Percentiles rank a stretch among this genome's conserved stretches.
These are phyloP conservation scores for Leishmania tarentolae DNA, from an alignment of 208 protist genomes.

Conservation along the genomic window DNA sequence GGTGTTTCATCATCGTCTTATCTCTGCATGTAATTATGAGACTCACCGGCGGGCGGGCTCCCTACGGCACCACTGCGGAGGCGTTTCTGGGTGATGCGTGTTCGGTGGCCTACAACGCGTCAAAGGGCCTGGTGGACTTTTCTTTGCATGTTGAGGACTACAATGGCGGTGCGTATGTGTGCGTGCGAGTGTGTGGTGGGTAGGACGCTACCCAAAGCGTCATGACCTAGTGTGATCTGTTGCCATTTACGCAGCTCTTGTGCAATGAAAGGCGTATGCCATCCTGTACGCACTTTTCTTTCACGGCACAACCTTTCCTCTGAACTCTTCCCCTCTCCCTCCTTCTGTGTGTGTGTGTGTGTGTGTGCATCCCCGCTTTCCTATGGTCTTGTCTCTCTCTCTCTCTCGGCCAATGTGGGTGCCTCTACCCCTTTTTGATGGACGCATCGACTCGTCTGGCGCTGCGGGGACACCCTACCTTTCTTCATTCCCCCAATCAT, in stretches of 20 bases:
- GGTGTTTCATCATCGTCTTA: background rate
- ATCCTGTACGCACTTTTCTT: background rate
- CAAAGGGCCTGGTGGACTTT: background rate
- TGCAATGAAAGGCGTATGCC: background rate
- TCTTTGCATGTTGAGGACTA: background rate
- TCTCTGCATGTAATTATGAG: background rate
- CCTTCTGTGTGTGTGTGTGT: background rate
- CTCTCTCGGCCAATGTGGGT: too few relatives aligned
- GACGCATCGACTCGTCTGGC: background rate
- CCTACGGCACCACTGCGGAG: background rate
- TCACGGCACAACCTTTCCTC: slow-evolving; percentile 11
- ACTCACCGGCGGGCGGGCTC: background rate
- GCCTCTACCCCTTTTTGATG: background rate
- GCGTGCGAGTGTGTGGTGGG: too few relatives aligned
- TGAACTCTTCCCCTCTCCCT: background rate
- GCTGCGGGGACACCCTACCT: background rate
- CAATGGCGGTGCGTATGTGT: too few relatives aligned
- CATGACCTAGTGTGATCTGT: too few relatives aligned
- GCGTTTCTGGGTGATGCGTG: background rate
- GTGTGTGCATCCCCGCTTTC: background rate
- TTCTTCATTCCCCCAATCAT: background rate
- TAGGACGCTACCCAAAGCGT: too few relatives aligned
- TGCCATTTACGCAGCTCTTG: slow-evolving; percentile 2
- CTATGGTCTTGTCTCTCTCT: background rate
- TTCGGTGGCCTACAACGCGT: background rate